phyloP scores from a whole-genome alignment of 352 stramenopile genomes.

The Phytophthora chlamydospora region DNA sequence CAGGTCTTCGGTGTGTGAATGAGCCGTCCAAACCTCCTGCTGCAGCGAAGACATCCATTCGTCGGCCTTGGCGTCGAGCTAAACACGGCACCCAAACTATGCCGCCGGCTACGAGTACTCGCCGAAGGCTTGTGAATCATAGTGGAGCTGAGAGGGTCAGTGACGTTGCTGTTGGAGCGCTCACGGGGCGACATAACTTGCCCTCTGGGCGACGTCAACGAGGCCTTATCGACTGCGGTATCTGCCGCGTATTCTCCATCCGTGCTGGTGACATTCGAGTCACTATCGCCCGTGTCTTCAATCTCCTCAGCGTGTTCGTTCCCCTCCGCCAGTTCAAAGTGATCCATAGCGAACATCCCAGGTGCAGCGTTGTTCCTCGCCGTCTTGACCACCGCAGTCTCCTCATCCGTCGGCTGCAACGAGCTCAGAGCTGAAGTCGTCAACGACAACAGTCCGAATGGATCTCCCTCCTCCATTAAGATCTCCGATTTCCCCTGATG shows the following conservation, averaged over 20 bases:
- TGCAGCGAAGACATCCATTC: constrained; percentile 47
- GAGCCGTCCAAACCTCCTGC: constrained; percentile 50
- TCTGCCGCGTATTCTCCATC: constrained; percentile 31
- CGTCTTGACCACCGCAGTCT: neutral
- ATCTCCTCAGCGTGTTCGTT: constrained; percentile 30
- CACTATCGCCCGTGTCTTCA: constrained; percentile 32
- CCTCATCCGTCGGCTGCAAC: constrained; percentile 6
- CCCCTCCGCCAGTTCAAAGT: constrained; percentile 45
- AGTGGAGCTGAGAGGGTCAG: constrained; percentile 28
- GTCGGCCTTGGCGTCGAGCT: constrained; percentile 8
- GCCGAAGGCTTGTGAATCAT: constrained; percentile 5
- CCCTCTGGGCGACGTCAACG: constrained; percentile 12
- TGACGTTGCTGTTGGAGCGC: constrained; percentile 27
- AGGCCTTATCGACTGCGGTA: constrained; percentile 17
- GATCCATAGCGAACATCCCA: constrained; percentile 56
- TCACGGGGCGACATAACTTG: constrained; percentile 8
- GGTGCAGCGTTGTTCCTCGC: constrained; percentile 25
- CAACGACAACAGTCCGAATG: constrained; percentile 53
- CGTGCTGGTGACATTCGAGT: constrained; percentile 16
- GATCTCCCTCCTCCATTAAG: constrained; percentile 47
- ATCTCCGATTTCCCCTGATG: constrained; percentile 46
- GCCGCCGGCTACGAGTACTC: constrained; percentile 17
- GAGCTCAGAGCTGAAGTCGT: constrained; percentile 55
- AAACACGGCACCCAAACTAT: constrained; percentile 28
- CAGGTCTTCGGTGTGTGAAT: constrained; percentile 56